Percentiles rank a stretch among this genome's conserved stretches.
phyloP scores from a whole-genome alignment of 2,329 filamentous ascomycete genomes.

The Fusarium acutatum region DNA sequence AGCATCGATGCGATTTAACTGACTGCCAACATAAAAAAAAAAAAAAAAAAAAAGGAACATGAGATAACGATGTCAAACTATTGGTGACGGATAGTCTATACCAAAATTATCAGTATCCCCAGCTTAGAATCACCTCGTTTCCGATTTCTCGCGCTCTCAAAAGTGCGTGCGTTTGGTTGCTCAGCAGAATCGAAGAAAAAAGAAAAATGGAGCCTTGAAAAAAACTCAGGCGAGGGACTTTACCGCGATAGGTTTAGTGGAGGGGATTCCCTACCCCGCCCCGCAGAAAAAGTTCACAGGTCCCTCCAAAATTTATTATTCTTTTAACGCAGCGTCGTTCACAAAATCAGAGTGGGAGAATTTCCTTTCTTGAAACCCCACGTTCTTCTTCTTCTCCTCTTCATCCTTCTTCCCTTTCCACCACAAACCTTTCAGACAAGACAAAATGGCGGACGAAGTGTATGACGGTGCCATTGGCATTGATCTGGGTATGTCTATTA shows the following conservation, averaged over 20 bases:
- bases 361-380: slow-evolving; percentile 51
- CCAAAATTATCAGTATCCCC: slow-evolving; percentile 1
- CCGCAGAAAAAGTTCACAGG: slow-evolving; percentile 48
- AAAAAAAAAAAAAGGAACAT: background rate
- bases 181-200: slow-evolving; percentile 9
- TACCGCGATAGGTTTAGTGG: slow-evolving; percentile 35
- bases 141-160: slow-evolving; percentile 32
- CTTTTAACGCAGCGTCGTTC: slow-evolving; percentile 35
- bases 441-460: slow-evolving; percentile 93
- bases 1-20: background rate
- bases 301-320: slow-evolving; percentile 45
- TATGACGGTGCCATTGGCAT: slow-evolving; percentile 99
- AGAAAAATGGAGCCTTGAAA: slow-evolving; percentile 38
- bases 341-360: slow-evolving; percentile 48
- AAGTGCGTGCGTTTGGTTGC: slow-evolving; percentile 20
- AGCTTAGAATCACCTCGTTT: slow-evolving; percentile 31
- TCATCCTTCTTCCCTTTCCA: slow-evolving; percentile 40
- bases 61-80: background rate
- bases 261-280: slow-evolving; percentile 39
- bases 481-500: slow-evolving; percentile 83
- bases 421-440: slow-evolving; percentile 42
- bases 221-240: slow-evolving; percentile 43
- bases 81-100: background rate
- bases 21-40: background rate
- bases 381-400: slow-evolving; percentile 43